These are phyloP conservation scores for Xylariomycetidae sp. DNA, from an alignment of 2,329 filamentous ascomycete genomes.

Conservation along the genomic window DNA sequence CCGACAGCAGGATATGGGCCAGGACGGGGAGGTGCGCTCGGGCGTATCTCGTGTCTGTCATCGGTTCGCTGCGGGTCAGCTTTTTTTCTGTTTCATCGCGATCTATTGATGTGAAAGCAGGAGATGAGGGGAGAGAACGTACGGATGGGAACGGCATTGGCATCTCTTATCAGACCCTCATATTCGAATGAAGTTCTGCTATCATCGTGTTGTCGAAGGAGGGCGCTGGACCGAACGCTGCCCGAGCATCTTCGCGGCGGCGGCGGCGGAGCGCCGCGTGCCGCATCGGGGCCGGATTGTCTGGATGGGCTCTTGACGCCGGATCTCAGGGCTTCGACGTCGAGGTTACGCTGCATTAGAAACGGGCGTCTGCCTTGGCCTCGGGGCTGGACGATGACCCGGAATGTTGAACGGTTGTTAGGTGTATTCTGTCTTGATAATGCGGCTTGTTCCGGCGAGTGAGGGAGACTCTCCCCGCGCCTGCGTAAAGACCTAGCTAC, in stretches of 20 bases:
- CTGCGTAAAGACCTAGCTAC: slow-evolving; percentile 36
- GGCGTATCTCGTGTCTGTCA: slow-evolving; percentile 43
- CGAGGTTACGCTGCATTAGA: slow-evolving; percentile 45
- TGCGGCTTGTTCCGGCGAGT: neutral
- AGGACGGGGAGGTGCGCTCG: slow-evolving; percentile 48
- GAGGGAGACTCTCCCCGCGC: slow-evolving; percentile 17
- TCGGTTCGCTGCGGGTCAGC: neutral
- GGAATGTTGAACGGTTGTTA: slow-evolving; percentile 27
- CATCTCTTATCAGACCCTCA: slow-evolving; percentile 20
- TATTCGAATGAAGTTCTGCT: slow-evolving; percentile 11
- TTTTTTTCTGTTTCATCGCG: slow-evolving; percentile 1
- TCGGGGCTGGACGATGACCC: slow-evolving; percentile 39
- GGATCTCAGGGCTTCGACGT: slow-evolving; percentile 41
- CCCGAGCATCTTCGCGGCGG: slow-evolving; percentile 19
- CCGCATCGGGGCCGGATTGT: slow-evolving; percentile 4
- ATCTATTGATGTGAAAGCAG: neutral
- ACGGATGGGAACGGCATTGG: slow-evolving; percentile 42
- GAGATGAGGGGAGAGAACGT: slow-evolving; percentile 5
- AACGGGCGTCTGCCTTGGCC: slow-evolving; percentile 38
- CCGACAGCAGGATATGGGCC: slow-evolving; percentile 50
- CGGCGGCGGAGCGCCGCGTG: slow-evolving; percentile 3
- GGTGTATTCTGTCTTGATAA: slow-evolving; percentile 1
- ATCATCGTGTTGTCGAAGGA: slow-evolving; percentile 12
- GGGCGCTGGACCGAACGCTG: slow-evolving; percentile 16
- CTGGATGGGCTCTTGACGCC: slow-evolving; percentile 38